Evolutionary conservation across 108 stramenopile genomes (phyloP), one percentile per base, ranked within the genome.

Genomic region (Cyclotella cryptica): DNA sequence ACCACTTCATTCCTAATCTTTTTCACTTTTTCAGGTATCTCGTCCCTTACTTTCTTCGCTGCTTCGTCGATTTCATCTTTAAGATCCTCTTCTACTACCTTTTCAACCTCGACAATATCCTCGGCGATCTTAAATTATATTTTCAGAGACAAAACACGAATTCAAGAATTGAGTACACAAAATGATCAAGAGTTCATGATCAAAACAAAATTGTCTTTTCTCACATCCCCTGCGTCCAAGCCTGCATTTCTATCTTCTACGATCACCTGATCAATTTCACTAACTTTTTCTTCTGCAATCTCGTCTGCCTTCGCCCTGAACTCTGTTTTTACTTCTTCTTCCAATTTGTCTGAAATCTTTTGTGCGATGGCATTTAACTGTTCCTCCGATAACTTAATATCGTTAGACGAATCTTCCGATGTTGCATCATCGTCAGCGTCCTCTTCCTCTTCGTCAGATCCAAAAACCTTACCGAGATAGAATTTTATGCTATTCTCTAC

Each of bases 41-140:
- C 69, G 14, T 70, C 53, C 65, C 75, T 70, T 4, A 84, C 74
- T 21, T 51, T 68, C 21, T 43, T 43, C 0, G 83, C 83, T 43
- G 68, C 83, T 40, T 75, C 79, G 53, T 84, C 83, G 21, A 84
- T 84, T 57, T 84, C 78, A 49, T 84, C 83, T 71, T 65, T 84
- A 1, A 84, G 62, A 64, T 81, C 80, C 46, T 63, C 68, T 11
- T 68, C 59, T 6, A 70, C 69, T n/a, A 74, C 69, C 12, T 28
- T 54, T 52, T 75, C 74, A 39, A 47, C 83, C 49, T 80, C 79
- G 17, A 14, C 74, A 71, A 84, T 74, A 47, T 80, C 74, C 26
- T 71, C 66, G 21, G 60, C 79, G 29, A 81, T 81, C 80, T 80
- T 21, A 15, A 57, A 12, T n/a, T 35, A 39, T 46, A n/a, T 41